Evolutionary conservation across 1,139 yeast species (phyloP), one percentile per base, ranked within the genome.

Genomic region (Entelexis paramagnoliae): DNA sequence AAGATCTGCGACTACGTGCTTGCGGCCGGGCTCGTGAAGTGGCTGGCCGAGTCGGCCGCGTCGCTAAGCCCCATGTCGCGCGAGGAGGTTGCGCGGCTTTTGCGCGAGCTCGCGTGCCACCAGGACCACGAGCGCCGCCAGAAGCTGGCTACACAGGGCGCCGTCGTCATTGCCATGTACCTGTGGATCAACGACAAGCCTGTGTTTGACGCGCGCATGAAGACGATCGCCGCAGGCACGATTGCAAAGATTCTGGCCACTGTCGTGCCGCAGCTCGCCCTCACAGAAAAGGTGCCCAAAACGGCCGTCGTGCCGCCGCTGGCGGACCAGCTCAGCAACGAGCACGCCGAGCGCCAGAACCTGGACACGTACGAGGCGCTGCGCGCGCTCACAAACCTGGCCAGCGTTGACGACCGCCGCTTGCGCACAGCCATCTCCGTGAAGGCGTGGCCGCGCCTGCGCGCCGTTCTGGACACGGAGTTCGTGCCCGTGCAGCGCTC

Each of bases 301-400:
- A 19, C 34, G 14, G 66, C 63, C 1, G 66, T 68, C 1, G 58
- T 70, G 8, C 55, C 55, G 3, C 69, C 71, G 13, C 60, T 70
- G 22, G 34, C 62, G 9, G 61, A 58, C n/a, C 68, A 65, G 55
- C 59, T 69, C 34, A 49, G 51, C 35, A 56, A 58, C 49, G 61
- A 58, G 19, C 49, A 51, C 20, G 53, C 60, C 14, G 61, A 55
- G 13, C 51, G 64, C 2, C 66, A 67, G 10, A 58, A 67, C 34
- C 61, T 71, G 20, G 78, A 74, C 53, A 64, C 68, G 2, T 72
- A 72, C 53, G 78, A 75, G 59, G 67, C 76, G 0, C 63, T 75
- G 35, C 60, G 74, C 36, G 78, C 79, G 0, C 63, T 75, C 35
- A 75, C 79, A 2, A 75, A 75, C 55, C 58, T 75, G 22, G 77